Evolutionary conservation across 2,329 filamentous ascomycete species (phyloP).

Genomic region (Sporothrix luriei): DNA sequence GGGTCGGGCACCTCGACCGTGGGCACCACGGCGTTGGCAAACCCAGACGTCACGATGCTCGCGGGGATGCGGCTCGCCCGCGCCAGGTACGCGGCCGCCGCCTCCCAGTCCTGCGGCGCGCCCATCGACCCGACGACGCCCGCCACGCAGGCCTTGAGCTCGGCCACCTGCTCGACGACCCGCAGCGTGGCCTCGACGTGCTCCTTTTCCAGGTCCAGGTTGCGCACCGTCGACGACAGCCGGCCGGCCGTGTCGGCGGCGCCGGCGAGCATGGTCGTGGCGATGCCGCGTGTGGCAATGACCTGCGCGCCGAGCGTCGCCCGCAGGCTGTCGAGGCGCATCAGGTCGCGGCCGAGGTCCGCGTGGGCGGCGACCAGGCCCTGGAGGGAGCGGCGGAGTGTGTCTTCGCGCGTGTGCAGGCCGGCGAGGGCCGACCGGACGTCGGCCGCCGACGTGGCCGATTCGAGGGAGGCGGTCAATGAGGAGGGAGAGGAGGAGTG

Average conservation of each 20-base stretch:
- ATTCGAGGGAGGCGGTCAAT: slow-evolving; percentile 53
- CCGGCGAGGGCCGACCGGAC: slow-evolving; percentile 75
- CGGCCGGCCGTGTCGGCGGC: slow-evolving; percentile 83
- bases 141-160: slow-evolving; percentile 94
- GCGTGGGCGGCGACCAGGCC: slow-evolving; percentile 78
- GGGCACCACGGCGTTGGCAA: slow-evolving; percentile 89
- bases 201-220: slow-evolving; percentile 86
- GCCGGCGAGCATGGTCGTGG: slow-evolving; percentile 85
- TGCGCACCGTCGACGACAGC: slow-evolving; percentile 83
- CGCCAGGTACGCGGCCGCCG: slow-evolving; percentile 84
- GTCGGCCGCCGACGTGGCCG: slow-evolving; percentile 74
- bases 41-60: slow-evolving; percentile 77
- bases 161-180: slow-evolving; percentile 93
- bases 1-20: slow-evolving; percentile 94
- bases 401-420: slow-evolving; percentile 74
- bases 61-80: slow-evolving; percentile 79
- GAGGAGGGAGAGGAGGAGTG: slow-evolving; percentile 6
- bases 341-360: slow-evolving; percentile 82
- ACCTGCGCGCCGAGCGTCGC: slow-evolving; percentile 86
- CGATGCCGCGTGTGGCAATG: slow-evolving; percentile 77
- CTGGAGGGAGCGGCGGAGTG: slow-evolving; percentile 74
- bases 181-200: slow-evolving; percentile 86
- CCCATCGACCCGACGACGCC: slow-evolving; percentile 96
- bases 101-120: slow-evolving; percentile 97
- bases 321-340: slow-evolving; percentile 83